Conservation (phyloP, 148 eudicot genomes). For the Amaranthus cruentus region DNA sequence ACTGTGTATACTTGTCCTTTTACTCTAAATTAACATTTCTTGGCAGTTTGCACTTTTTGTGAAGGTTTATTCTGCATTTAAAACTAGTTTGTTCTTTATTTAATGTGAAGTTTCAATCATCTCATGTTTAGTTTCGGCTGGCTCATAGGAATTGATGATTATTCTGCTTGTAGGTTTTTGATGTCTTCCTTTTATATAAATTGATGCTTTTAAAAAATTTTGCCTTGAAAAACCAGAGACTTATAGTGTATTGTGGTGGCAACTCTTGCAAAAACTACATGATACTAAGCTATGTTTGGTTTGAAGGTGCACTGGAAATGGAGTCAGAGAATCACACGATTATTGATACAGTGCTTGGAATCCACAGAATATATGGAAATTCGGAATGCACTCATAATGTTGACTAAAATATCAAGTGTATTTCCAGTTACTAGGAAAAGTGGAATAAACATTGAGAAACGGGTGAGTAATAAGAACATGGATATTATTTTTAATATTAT, state of each 20-base stretch:
- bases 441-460: constrained; percentile 95
- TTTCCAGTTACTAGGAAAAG: constrained; percentile 95
- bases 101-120: not conserved
- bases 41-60: not conserved
- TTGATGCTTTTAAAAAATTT: not conserved
- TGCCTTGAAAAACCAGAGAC: not conserved
- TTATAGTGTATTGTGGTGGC: not conserved
- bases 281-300: not conserved
- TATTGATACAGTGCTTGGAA: constrained; percentile 94
- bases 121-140: not conserved
- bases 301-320: constrained; percentile 96
- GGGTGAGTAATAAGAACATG: constrained; percentile 40
- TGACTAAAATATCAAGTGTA: constrained; percentile 84
- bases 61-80: not conserved
- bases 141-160: not conserved
- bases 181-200: not conserved
- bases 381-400: constrained; percentile 79
- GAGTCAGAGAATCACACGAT: constrained; percentile 91
- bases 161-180: not conserved
- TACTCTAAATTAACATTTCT: not conserved
- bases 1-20: not conserved
- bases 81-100: not conserved
- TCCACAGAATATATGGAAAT: constrained; percentile 96
- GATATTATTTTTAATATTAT: not conserved
- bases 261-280: not conserved